Evolutionary conservation across 352 stramenopile genomes (phyloP).

Genomic region (Globisporangium camurandrum): DNA sequence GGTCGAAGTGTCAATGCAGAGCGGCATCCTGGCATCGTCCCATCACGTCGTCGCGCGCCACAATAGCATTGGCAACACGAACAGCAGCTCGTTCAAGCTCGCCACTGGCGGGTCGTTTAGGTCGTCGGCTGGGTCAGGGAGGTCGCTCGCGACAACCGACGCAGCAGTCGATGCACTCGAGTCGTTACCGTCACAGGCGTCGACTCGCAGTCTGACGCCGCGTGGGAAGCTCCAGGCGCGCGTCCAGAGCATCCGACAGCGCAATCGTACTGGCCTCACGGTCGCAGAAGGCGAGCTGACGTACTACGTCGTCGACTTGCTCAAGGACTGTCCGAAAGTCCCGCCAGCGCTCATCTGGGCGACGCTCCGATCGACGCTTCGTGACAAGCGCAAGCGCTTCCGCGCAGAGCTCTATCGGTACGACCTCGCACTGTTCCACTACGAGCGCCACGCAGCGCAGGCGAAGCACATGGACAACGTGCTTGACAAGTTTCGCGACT

Average conservation of each 20-base stretch:
- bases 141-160: not conserved
- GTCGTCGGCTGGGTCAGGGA: not conserved
- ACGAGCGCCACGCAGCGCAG: slow-evolving; percentile 43
- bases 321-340: slow-evolving; percentile 46
- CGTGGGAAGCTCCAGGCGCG: slow-evolving; percentile 22
- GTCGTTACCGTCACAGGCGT: too few species aligned
- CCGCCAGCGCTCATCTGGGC: slow-evolving; percentile 31
- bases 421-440: slow-evolving; percentile 48
- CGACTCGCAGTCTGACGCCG: not conserved
- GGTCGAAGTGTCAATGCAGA: slow-evolving; percentile 27
- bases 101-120: not conserved
- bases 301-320: slow-evolving; percentile 63
- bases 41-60: too few species aligned
- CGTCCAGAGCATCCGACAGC: slow-evolving; percentile 23
- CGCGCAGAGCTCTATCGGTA: slow-evolving; percentile 57
- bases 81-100: not conserved
- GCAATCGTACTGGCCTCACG: slow-evolving; percentile 9
- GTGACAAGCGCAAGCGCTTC: slow-evolving; percentile 52
- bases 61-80: slow-evolving; percentile 4
- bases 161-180: not conserved
- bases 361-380: slow-evolving; percentile 41
- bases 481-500: slow-evolving; percentile 60
- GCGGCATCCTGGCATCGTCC: slow-evolving; percentile 13
- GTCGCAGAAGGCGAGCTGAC: slow-evolving; percentile 32
- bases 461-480: slow-evolving; percentile 41